Base-by-base conservation (phyloP, 1,139 yeast genomes). In the Hansenula lynferdii region DNA sequence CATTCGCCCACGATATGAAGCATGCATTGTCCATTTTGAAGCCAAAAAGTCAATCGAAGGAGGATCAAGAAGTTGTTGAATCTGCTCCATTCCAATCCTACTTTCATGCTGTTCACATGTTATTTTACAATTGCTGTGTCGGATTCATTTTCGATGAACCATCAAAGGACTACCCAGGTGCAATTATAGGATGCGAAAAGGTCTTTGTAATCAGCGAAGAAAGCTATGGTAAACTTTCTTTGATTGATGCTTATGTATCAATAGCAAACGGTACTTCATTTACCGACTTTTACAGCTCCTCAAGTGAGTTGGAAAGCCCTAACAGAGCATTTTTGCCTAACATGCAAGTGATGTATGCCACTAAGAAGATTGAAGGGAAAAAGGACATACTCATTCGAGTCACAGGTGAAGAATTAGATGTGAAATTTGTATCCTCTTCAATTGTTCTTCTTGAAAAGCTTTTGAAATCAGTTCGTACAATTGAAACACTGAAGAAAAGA, bases 151-250 rank as follows among this genome's bases (percentile, higher is more conserved):
- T 83, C 54, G 70, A 69, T 17, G 58, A 58, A n/a, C 54, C 53
- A 0, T 21, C 41, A 10, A 40, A 40, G 22, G 43, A 59, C 5
- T 64, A 65, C 20, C 73, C 74, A 18, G 96, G 96, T 16, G 54
- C 85, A n/a, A 78, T 84, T 31, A 47, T 78, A 34, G 96, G 96
- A 0, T 86, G 85, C 38, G 85, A 84, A 44, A 62, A 80, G 28
- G 72, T 82, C 33, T 81, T 78, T 50, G 79, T 84, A 1, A 75
- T 78, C 0, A 71, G 78, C 21, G 82, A 79, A 39, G 73, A 72
- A 27, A 67, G 66, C n/a, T 58, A 74, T 36, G 94, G 92, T 3
- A 81, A 81, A 49, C 64, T 83, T 26, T 74, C 86, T 0, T 63
- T 82, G 42, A 65, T 77, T 45, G 82, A 78, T 41, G 82, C 84